These are phyloP conservation scores for Solanum arcanum DNA, from an alignment of 257 asterid genomes.

Conservation along the genomic window DNA sequence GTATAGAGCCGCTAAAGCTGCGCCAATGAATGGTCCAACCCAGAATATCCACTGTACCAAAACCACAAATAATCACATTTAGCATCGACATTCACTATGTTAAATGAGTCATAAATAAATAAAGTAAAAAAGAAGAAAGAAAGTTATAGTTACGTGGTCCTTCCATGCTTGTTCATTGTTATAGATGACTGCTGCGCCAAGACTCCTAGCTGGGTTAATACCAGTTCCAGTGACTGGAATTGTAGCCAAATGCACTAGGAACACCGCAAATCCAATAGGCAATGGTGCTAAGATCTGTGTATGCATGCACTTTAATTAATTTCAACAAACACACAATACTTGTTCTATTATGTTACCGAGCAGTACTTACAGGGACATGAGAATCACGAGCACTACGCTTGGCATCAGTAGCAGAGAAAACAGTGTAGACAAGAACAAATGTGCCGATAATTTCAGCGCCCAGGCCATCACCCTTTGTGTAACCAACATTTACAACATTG, in stretches of 20 bases:
- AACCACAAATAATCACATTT: neutral
- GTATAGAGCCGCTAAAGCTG: conserved; percentile 28
- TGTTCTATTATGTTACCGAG: neutral
- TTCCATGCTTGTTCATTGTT: conserved; percentile 18
- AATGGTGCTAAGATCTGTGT: conserved; percentile 13
- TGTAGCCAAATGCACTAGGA: conserved; percentile 28
- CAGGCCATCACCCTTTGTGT: conserved; percentile 28
- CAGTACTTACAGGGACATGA: conserved; percentile 25
- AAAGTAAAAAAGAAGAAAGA: neutral
- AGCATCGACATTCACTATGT: too few relatives aligned
- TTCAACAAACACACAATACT: neutral
- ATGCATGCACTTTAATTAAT: neutral
- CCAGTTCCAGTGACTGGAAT: conserved; percentile 31
- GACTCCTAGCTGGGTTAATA: conserved; percentile 29
- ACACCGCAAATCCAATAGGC: conserved; percentile 31
- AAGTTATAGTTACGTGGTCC: conserved; percentile 8
- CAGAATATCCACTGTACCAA: conserved; percentile 27
- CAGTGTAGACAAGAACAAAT: conserved; percentile 31
- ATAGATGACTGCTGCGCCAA: conserved; percentile 25
- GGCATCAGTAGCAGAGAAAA: conserved; percentile 32
- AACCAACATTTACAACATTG: conserved; percentile 12
- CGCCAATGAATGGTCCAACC: conserved; percentile 30
- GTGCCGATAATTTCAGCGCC: conserved; percentile 34
- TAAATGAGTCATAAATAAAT: neutral
- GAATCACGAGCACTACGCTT: conserved; percentile 33